Evolutionary conservation across 2,329 filamentous ascomycete species (phyloP), one percentile per base, ranked within the genome.

Genomic region (Epichloe hybrida): DNA sequence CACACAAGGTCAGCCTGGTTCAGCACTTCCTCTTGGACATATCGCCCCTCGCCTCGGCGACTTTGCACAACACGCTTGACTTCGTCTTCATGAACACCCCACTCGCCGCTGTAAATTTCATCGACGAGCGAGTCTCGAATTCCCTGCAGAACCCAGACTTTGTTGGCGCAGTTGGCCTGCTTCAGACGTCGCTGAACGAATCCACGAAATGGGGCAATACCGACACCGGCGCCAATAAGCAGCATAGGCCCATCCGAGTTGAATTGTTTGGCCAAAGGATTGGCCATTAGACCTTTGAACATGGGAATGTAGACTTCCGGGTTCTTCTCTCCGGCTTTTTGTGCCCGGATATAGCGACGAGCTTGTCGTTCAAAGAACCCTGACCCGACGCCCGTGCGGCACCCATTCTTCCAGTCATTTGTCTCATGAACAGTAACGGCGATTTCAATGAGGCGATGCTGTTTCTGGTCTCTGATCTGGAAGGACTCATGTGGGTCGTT

Each of bases 241-340:
- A 98, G 82, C 93, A 98, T 98, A 0, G 93, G 93, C 0, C 93
- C 93, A 64, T 98, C 91, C 3, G 86, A 83, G 49, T 88, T 84
- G 63, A 97, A 98, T 63, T 96, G 83, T 63, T 84, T 85, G 11
- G 90, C 93, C 1, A 98, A 77, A 0, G 93, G 93, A 66, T 98
- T 98, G 54, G 89, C 84, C 93, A 98, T 98, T 42, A 98, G 75
- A 0, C 93, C 93, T 62, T 95, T 89, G 79, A 98, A 98, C 88
- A 98, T 96, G 59, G 93, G 93, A 5, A 97, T 74, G 58, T 87
- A 82, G 15, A 97, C 63, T 57, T 88, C 79, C 3, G 69, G 74
- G 46, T 69, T 64, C 54, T 67, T 66, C 50, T 77, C 72, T 45
- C 84, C 84, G 2, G 74, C 69, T 36, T 74, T 69, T 63, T 88